Evolutionary conservation across 2,329 filamentous ascomycete species (phyloP).

Genomic region (Aulographum hederae): DNA sequence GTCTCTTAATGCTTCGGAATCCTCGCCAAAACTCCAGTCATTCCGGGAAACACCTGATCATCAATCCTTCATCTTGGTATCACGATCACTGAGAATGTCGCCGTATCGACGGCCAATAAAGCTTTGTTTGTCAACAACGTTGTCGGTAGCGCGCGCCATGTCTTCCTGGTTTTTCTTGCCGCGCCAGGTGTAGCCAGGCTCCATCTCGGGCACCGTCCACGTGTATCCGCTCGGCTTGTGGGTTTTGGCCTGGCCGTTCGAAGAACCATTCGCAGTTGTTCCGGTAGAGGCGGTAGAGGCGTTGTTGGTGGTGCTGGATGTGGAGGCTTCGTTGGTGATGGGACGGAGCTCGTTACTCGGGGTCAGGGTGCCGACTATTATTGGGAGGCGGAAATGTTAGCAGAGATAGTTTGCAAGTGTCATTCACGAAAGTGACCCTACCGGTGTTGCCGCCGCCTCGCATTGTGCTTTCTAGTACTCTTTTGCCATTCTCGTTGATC

Average conservation of each 20-base stretch:
- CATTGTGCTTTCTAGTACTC: neutral
- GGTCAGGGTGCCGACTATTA: no score
- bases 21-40: neutral
- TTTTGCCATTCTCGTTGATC: neutral
- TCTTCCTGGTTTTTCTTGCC: conserved; percentile 18
- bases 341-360: no score
- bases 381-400: neutral
- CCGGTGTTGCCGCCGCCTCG: neutral
- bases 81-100: no score
- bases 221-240: conserved; percentile 12
- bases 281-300: neutral
- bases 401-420: neutral
- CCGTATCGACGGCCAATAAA: conserved; percentile 12
- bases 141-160: conserved; percentile 14
- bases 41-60: neutral
- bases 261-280: neutral
- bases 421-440: neutral
- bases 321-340: neutral
- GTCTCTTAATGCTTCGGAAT: neutral
- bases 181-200: conserved; percentile 20
- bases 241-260: neutral
- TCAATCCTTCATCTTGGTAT: neutral
- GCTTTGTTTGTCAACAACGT: conserved; percentile 14
- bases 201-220: conserved; percentile 17
- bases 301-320: neutral